Evolutionary conservation across 202 grass and related monocot genomes (phyloP).

Genomic region (Digitaria exilis): DNA sequence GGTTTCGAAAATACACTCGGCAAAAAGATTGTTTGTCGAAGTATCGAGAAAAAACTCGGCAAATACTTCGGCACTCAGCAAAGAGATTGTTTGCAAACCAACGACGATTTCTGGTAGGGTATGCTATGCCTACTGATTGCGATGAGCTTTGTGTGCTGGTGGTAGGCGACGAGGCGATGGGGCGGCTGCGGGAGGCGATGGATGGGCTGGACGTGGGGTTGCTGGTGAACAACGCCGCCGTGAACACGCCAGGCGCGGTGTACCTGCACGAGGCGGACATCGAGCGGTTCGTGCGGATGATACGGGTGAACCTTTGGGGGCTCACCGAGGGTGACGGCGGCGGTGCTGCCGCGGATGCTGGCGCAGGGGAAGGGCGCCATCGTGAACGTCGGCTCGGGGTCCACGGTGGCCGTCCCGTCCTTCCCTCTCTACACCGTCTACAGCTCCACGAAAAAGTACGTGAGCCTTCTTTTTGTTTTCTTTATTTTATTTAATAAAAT

Average conservation of each 20-base stretch:
- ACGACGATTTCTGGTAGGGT: too few species aligned
- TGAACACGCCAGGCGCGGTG: slow-evolving; percentile 26
- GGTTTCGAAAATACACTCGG: too few species aligned
- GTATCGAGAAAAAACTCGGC: too few species aligned
- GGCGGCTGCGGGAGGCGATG: slow-evolving; percentile 26
- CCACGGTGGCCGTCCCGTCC: slow-evolving; percentile 43
- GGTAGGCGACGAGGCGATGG: slow-evolving; percentile 36
- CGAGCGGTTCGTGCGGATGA: slow-evolving; percentile 35
- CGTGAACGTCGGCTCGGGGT: slow-evolving; percentile 60
- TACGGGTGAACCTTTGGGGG: slow-evolving; percentile 55
- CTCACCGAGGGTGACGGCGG: slow-evolving; percentile 47
- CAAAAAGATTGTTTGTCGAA: too few species aligned
- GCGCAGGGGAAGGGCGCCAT: slow-evolving; percentile 47
- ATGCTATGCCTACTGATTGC: too few species aligned
- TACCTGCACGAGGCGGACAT: slow-evolving; percentile 63
- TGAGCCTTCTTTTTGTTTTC: too few species aligned
- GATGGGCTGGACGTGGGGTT: slow-evolving; percentile 56
- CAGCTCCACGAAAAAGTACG: slow-evolving; percentile 55
- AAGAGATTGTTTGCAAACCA: too few species aligned
- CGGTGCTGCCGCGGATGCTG: slow-evolving; percentile 55
- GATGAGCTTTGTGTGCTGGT: too few species aligned
- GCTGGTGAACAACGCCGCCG: slow-evolving; percentile 67
- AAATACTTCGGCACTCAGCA: too few species aligned
- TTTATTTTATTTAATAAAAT: not conserved
- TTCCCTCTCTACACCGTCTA: slow-evolving; percentile 64